Conservation (phyloP, 1,284 basidiomycete species). For the Sanguinoderma infundibulare region DNA sequence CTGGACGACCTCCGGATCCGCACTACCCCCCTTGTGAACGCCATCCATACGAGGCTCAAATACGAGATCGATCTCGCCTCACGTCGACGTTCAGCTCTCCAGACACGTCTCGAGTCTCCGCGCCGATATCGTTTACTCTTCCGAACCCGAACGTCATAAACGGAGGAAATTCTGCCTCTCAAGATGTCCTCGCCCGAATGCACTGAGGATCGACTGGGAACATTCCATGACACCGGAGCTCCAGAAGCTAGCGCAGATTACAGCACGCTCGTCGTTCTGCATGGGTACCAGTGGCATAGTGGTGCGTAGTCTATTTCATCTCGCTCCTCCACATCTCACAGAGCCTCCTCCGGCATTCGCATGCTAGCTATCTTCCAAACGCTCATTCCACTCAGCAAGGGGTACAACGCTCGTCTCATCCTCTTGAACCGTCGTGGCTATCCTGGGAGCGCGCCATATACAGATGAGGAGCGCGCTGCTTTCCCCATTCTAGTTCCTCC, state of each 20-base stretch:
- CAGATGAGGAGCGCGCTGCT: slow-evolving; percentile 26
- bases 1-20: no score
- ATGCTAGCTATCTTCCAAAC: slow-evolving; percentile 31
- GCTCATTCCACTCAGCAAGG: slow-evolving; percentile 19
- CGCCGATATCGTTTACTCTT: neutral
- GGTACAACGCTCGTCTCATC: slow-evolving; percentile 33
- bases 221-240: slow-evolving; percentile 13
- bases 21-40: no score
- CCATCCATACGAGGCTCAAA: no score
- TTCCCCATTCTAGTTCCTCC: neutral
- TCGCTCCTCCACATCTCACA: neutral
- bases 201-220: neutral
- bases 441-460: slow-evolving; percentile 30
- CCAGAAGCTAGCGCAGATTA: slow-evolving; percentile 8
- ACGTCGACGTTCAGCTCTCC: no score
- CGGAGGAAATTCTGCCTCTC: no score
- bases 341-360: neutral
- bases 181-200: neutral
- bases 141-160: no score
- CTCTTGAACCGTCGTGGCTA: slow-evolving; percentile 38
- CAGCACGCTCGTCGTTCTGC: slow-evolving; percentile 6
- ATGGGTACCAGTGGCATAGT: neutral
- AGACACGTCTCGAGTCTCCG: neutral
- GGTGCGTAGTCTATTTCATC: neutral
- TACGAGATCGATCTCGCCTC: no score